A percentile compares a stretch with the other conserved stretches of the same genome.
phyloP scores from a whole-genome alignment of 805 yeast species.

The Novakomyces olei region DNA sequence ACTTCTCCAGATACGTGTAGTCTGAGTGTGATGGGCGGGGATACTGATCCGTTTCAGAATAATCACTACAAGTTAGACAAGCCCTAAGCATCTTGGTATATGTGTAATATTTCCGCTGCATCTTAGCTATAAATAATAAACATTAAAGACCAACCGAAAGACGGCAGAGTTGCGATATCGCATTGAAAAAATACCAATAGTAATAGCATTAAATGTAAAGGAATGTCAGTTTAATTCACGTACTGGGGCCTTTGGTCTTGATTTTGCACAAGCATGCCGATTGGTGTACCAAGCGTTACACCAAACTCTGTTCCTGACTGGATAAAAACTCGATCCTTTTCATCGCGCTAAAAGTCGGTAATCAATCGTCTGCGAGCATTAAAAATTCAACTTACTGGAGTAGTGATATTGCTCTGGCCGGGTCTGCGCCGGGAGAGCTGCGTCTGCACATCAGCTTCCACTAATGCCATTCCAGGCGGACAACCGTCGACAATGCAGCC shows the following conservation, averaged over 20 bases:
- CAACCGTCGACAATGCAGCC: conserved; percentile 98
- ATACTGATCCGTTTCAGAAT: conserved; percentile 79
- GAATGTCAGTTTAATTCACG: too few relatives aligned
- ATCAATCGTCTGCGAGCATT: not conserved
- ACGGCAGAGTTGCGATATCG: too few relatives aligned
- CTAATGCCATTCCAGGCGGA: conserved; percentile 77
- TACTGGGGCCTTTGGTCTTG: conserved; percentile 96
- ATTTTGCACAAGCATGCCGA: conserved; percentile 77
- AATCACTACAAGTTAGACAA: too few relatives aligned
- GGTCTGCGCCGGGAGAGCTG: conserved; percentile 94
- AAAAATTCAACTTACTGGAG: conserved; percentile 30
- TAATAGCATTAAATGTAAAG: too few relatives aligned
- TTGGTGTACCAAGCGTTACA: conserved; percentile 79
- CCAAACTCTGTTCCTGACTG: conserved; percentile 91
- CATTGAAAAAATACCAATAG: too few relatives aligned
- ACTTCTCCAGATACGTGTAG: conserved; percentile 73
- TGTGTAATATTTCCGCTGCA: too few relatives aligned
- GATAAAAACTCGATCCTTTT: conserved; percentile 76
- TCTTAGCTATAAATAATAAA: too few relatives aligned
- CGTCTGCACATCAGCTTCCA: conserved; percentile 80
- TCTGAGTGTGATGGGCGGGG: conserved; percentile 99
- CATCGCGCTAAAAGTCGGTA: conserved; percentile 31
- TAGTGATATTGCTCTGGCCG: conserved; percentile 77
- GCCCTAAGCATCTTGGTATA: too few relatives aligned
- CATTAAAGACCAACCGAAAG: too few relatives aligned